Conservation (phyloP, 2,329 filamentous ascomycete species). For the Phialophora tarda region DNA sequence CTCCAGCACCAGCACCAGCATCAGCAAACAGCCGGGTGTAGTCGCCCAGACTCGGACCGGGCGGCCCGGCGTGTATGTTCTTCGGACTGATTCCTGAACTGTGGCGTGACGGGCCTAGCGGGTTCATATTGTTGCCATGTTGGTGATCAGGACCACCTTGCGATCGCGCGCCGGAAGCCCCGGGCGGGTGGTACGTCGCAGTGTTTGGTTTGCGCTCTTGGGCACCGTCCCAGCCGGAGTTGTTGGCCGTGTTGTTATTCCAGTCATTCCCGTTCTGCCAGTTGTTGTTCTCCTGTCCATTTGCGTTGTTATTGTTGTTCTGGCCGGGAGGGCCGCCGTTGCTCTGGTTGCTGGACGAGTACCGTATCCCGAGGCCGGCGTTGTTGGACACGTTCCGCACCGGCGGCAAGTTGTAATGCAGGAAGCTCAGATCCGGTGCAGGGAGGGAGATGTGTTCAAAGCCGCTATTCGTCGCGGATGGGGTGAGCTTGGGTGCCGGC, state of each 20-base stretch:
- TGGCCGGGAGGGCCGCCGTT: conserved; percentile 7
- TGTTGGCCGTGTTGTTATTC: conserved; percentile 5
- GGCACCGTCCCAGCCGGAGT: conserved; percentile 25
- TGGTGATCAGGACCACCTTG: neutral
- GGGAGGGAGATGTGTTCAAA: conserved; percentile 32
- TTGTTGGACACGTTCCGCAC: conserved; percentile 16
- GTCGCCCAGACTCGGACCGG: neutral
- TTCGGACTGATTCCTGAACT: conserved; percentile 20
- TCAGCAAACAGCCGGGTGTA: neutral
- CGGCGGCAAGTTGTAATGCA: conserved; percentile 35
- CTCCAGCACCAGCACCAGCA: neutral
- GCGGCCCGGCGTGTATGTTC: neutral
- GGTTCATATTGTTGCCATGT: neutral
- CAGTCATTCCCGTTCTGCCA: conserved; percentile 3
- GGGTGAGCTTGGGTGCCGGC: conserved; percentile 18
- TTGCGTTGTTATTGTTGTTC: neutral
- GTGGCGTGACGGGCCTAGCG: neutral
- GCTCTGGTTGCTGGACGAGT: conserved; percentile 10
- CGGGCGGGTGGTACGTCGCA: neutral
- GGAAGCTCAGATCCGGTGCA: conserved; percentile 30
- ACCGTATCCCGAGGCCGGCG: conserved; percentile 24
- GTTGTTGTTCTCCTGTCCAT: conserved; percentile 12
- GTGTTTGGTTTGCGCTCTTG: conserved; percentile 14
- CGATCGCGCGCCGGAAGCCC: neutral
- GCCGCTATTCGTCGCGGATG: conserved; percentile 10